Conservation (phyloP, 1,139 yeast species). For the Saccharomycopsis hybrid region DNA sequence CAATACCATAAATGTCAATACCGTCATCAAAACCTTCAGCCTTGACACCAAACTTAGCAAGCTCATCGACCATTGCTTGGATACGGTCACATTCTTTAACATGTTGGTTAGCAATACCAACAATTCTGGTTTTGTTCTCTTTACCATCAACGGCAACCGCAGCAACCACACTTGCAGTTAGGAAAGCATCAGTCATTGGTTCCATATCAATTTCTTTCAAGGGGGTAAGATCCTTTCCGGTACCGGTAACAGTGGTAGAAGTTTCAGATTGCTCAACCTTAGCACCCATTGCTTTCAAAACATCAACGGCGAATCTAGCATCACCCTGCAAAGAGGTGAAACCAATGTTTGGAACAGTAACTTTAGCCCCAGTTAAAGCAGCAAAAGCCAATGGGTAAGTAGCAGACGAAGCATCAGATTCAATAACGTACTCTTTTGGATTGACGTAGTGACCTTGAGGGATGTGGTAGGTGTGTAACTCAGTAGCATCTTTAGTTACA, state of each 20-base stretch:
- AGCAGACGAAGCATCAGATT: slow-evolving; percentile 98
- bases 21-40: slow-evolving; percentile 91
- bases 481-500: slow-evolving; percentile 66
- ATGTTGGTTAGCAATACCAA: slow-evolving; percentile 96
- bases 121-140: slow-evolving; percentile 61
- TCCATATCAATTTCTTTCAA: slow-evolving; percentile 87
- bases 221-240: slow-evolving; percentile 60
- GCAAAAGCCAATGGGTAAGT: slow-evolving; percentile 97
- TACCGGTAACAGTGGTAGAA: slow-evolving; percentile 87
- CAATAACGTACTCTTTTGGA: slow-evolving; percentile 81
- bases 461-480: slow-evolving; percentile 79
- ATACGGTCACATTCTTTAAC: slow-evolving; percentile 97
- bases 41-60: slow-evolving; percentile 82
- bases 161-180: slow-evolving; percentile 95
- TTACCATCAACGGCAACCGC: slow-evolving; percentile 84
- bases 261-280: slow-evolving; percentile 71
- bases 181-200: slow-evolving; percentile 98
- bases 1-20: slow-evolving; percentile 71
- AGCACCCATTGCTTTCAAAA: slow-evolving; percentile 93
- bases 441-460: slow-evolving; percentile 77
- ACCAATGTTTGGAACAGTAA: slow-evolving; percentile 93
- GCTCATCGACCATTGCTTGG: slow-evolving; percentile 85
- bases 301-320: slow-evolving; percentile 93
- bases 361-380: slow-evolving; percentile 91
- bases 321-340: slow-evolving; percentile 92